Base-by-base conservation (phyloP, 2,329 filamentous ascomycete species). In the Chaetomiaceae sp. region DNA sequence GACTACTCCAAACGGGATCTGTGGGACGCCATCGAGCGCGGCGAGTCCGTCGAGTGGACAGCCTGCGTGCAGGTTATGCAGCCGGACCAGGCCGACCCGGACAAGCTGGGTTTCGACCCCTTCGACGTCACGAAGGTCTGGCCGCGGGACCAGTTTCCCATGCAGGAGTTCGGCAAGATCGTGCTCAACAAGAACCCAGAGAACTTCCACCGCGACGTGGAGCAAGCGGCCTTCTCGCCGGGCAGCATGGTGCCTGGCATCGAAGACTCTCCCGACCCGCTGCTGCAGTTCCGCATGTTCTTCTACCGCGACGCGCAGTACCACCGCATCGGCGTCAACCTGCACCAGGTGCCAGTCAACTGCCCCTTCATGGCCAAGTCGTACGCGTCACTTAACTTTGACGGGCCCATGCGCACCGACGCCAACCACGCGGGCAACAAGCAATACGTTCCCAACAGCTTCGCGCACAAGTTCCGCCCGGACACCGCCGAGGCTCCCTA, bases 31-130 rank as follows among this genome's bases (percentile, higher is more conserved):
- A 79, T 81, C 48, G 64, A 73, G 42, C 64, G 65, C 17, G 73
- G 74, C 33, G 69, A 80, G 26, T 67, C 68, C 51, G 70, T 75
- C 22, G 70, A 70, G 10, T 81, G 76, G 75, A 76, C 70, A 18
- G 70, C 72, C 51, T 75, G 72, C 51, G 70, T 78, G 6, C 77
- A 81, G 60, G 66, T 75, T n/a, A 69, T 81, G 53, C 69, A 70
- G 38, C 76, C 75, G 8, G 68, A 75, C 42, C 67, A 80, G 46
- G 74, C 76, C 4, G 71, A 78, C 48, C 63, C 71, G 2, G 60
- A 66, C n/a, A 67, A 68, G 38, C 64, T 76, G n/a, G 69, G 70
- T 4, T 76, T 75, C 49, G 72, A 76, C 42, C 67, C 70, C 7
- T 75, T 77, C 49, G 73, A 77, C 51, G 65, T 76, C 4, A 76